Base-by-base conservation (phyloP, 108 stramenopile genomes). In the Aureococcus anophagefferens region DNA sequence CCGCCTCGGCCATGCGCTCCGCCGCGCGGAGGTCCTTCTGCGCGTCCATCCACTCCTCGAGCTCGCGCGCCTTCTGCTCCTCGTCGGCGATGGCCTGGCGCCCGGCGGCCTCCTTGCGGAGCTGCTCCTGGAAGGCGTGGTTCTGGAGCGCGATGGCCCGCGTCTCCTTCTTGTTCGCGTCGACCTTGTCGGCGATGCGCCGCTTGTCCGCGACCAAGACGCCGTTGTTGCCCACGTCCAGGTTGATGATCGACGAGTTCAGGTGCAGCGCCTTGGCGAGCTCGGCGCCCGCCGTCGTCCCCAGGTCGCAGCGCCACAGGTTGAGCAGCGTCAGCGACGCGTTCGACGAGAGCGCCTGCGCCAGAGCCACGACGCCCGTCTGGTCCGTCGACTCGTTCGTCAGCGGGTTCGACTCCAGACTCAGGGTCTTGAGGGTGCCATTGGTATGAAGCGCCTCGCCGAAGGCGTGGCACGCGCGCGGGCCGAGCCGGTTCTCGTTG, bases 221-320 rank as follows among this genome's bases (percentile, higher is more conserved):
- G 33, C 46, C 68, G 46, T 79, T 79, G 72, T 79, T 75, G 0
- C 79, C 81, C 35, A 82, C 62, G 63, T 82, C 79, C 36, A 82
- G 36, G 59, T 62, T 30, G 3, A 74, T 40, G 62, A 82, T 65
- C 0, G 71, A 77, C 21, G 63, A 35, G 64, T 79, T 82, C n/a
- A 30, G 33, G 33, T 14, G 32, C 17, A 82, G 40, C 44, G 74
- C 81, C 18, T 77, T 44, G 44, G 71, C 68, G n/a, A 82, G 31
- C n/a, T 32, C 29, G 14, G 46, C 44, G 0, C 76, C 75, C 30
- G 72, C 76, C 67, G 77, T 67, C 11, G 68, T 32, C 18, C 72
- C 72, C 14, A 82, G 64, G 28, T 76, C 73, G 71, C 81, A 82
- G 46, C 78, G 32, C 78, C 76, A 79, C 66, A 82, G 32, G 71